Evolutionary conservation across 352 stramenopile species (phyloP), one percentile per base, ranked within the genome.

Genomic region (Phytopythium montanum): DNA sequence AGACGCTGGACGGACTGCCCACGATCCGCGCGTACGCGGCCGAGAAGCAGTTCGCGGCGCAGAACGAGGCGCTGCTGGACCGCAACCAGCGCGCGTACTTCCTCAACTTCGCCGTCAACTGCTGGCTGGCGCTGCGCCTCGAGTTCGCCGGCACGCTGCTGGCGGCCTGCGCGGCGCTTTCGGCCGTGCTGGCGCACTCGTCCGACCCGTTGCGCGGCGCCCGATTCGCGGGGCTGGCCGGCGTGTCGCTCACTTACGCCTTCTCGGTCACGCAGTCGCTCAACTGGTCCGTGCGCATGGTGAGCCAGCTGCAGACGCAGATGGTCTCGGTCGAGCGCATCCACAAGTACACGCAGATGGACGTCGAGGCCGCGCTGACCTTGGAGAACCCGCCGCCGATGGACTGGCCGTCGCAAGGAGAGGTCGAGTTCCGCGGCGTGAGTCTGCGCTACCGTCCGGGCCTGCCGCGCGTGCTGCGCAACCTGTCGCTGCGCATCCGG

Each of bases 1-100:
- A 99, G 73, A 98, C 83, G 36, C 72, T 99, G 12, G 85, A 91
- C 56, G 97, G 97, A 23, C 78, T 99, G 10, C 64, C 89, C 8
- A 98, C 92, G 14, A 98, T 99, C 28, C 87, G 96, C 58, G 81
- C 85, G 0, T 95, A 77, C 53, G 66, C 61, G 19, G 75, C 68
- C 14, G 75, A 83, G 41, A 54, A 56, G 38, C 67, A 68, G 38
- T 88, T 85, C 44, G 67, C 70, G 29, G 50, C 48, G 9, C 71
- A 76, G 49, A 85, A 84, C 62, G 62, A 82, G 44, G 45, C 61
- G 3, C 65, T 81, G 29, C 54, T 90, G 25, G 79, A 89, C 60
- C 67, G 68, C 42, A 85, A 88, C 67, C 70, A 85, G 62, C 75
- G 75, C 26, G 78, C 75, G n/a, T 88, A 82, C 61, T 88, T 89